Percentiles rank a stretch among this genome's conserved stretches.
Evolutionary conservation across 1,284 basidiomycete species (phyloP).

Genomic region (Dichomitus squalens): DNA sequence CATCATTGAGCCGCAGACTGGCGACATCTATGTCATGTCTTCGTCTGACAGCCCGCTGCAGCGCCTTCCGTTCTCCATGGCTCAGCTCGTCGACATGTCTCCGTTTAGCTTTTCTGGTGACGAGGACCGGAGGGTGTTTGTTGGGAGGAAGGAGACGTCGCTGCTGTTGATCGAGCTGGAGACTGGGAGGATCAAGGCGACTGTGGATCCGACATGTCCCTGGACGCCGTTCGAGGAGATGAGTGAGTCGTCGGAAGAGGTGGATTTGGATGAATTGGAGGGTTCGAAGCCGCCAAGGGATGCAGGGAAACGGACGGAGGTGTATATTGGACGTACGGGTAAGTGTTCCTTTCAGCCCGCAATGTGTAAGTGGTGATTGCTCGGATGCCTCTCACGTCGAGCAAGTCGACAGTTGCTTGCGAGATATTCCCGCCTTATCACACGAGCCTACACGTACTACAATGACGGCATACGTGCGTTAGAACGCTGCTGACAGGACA

Average conservation of each 20-base stretch:
- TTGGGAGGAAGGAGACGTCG: conserved; percentile 85
- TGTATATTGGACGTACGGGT: conserved; percentile 86
- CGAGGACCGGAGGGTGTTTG: conserved; percentile 71
- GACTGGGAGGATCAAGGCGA: conserved; percentile 80
- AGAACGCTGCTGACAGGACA: neutral
- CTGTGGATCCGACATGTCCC: conserved; percentile 75
- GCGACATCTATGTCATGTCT: conserved; percentile 84
- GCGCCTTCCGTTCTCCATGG: conserved; percentile 83
- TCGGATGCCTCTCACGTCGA: too few species aligned
- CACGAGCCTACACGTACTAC: too few species aligned
- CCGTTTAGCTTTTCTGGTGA: conserved; percentile 79
- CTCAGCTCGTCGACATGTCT: conserved; percentile 85
- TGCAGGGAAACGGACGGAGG: conserved; percentile 51
- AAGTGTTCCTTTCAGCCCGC: conserved; percentile 37
- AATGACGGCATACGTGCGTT: neutral
- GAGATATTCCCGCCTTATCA: neutral
- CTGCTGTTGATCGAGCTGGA: conserved; percentile 80
- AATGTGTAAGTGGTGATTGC: too few species aligned
- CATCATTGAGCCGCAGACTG: conserved; percentile 89
- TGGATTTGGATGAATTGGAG: conserved; percentile 69
- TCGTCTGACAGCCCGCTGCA: conserved; percentile 68
- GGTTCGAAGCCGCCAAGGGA: conserved; percentile 46
- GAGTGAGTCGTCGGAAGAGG: conserved; percentile 39
- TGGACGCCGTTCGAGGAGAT: conserved; percentile 71
- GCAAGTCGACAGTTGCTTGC: too few species aligned